Evolutionary conservation across 2,329 filamentous ascomycete species (phyloP).

Genomic region (Fusarium pininemorale): DNA sequence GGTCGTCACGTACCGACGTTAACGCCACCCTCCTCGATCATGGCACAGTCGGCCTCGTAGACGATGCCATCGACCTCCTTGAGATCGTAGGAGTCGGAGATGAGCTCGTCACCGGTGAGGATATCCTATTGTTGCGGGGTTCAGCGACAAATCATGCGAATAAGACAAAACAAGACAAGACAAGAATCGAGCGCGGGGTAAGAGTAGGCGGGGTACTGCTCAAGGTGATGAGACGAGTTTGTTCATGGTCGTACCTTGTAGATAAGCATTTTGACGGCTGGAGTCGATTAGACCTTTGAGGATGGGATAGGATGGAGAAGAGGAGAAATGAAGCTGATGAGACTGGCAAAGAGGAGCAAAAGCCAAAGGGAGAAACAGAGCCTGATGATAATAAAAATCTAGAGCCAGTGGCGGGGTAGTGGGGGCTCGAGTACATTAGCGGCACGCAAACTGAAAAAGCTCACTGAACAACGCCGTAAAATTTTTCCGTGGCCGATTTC

Average conservation of each 20-base stretch:
- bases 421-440: slow-evolving; percentile 32
- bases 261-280: slow-evolving; percentile 74
- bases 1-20: slow-evolving; percentile 69
- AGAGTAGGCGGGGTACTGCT: slow-evolving; percentile 10
- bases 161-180: slow-evolving; percentile 6
- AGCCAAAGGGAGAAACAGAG: slow-evolving; percentile 29
- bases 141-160: slow-evolving; percentile 38
- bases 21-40: slow-evolving; percentile 82
- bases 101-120: slow-evolving; percentile 90
- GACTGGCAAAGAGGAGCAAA: slow-evolving; percentile 33
- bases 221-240: background rate
- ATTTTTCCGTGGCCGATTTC: slow-evolving; percentile 3
- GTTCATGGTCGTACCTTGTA: slow-evolving; percentile 64
- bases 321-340: slow-evolving; percentile 27
- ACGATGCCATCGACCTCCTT: slow-evolving; percentile 81
- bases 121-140: slow-evolving; percentile 73
- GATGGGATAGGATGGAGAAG: slow-evolving; percentile 17
- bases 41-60: slow-evolving; percentile 92
- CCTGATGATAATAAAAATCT: slow-evolving; percentile 42
- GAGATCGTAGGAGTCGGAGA: slow-evolving; percentile 92
- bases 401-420: slow-evolving; percentile 39
- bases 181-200: slow-evolving; percentile 31
- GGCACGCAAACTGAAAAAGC: slow-evolving; percentile 16
- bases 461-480: slow-evolving; percentile 12
- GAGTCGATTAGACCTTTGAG: slow-evolving; percentile 32